Evolutionary conservation across 768 basidiomycete species (phyloP), one percentile per base, ranked within the genome.

Genomic region (Russula brevipes): DNA sequence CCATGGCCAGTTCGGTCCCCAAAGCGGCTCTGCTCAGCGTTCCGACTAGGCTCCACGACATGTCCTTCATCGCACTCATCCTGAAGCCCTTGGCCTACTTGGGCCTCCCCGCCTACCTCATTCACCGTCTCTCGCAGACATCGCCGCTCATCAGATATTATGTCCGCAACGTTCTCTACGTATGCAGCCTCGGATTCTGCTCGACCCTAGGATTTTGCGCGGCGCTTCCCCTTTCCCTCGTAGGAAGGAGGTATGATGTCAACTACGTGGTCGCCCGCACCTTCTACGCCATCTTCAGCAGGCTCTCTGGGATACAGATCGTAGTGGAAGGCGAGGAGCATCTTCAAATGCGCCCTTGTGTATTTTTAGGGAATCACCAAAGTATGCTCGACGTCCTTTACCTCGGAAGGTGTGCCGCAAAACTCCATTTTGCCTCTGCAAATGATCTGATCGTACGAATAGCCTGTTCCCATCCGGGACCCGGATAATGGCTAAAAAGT

Each of bases 401-500:
- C 69, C 76, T 94, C 57, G 94, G 87, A 61, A 84, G 84, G 91
- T 91, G 71, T 75, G 87, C 69, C 46, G 53, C 38, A 36, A 61
- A 17, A 56, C 30, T n/a, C 33, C 17, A 56, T 16, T 35, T 47
- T 19, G 8, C 65, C 16, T 57, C 4, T 7, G 24, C 49, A 24
- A 14, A 14, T 31, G 39, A 1, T 47, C 41, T 62, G 68, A 69
- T 41, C 60, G 62, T 39, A 49, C 46, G 54, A 14, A 24, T 49
- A 39, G 66, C 6, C 79, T 93, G 68, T 89, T 97, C 77, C 96
- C 93, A 12, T 82, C 82, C 68, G 82, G 83, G 65, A 81, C 91
- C 5, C 83, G 88, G 47, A 95, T 99, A 72, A 91, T 95, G 85
- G 87, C 94, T 19, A 99, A 99, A 81, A 86, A 88, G 70, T 89